phyloP scores from a whole-genome alignment of 192 early-diverging fungal genomes.

The Linnemannia elongata region DNA sequence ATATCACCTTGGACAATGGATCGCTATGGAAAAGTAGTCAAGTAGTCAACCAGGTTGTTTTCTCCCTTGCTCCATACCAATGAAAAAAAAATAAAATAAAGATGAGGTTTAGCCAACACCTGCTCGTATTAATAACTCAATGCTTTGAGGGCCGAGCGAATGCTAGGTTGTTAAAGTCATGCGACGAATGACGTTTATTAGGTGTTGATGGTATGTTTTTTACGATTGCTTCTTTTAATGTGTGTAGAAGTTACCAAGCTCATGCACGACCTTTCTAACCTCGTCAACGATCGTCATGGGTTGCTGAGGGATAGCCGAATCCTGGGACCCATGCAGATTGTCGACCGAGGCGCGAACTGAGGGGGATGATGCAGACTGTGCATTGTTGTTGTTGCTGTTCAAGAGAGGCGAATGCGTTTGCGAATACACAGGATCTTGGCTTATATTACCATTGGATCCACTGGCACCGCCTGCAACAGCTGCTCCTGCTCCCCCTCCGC shows the following conservation, averaged over 20 bases:
- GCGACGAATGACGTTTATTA: background rate
- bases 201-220: background rate
- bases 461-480: background rate
- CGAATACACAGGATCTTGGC: conserved; percentile 26
- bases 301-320: background rate
- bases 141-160: no score
- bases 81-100: background rate
- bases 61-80: background rate
- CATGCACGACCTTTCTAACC: conserved; percentile 46
- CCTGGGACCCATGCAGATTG: conserved; percentile 9
- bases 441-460: background rate
- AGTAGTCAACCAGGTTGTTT: background rate
- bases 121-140: no score
- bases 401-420: conserved; percentile 36
- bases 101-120: no score
- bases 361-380: conserved; percentile 16
- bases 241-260: conserved; percentile 45
- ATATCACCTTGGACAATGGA: background rate
- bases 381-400: background rate
- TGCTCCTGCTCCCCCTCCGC: background rate
- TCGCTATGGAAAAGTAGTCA: background rate
- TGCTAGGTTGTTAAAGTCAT: no score
- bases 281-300: conserved; percentile 54
- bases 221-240: conserved; percentile 13
- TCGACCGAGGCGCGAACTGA: conserved; percentile 6